phyloP scores from a whole-genome alignment of 257 asterid genomes.

The Plectranthus barbatus region DNA sequence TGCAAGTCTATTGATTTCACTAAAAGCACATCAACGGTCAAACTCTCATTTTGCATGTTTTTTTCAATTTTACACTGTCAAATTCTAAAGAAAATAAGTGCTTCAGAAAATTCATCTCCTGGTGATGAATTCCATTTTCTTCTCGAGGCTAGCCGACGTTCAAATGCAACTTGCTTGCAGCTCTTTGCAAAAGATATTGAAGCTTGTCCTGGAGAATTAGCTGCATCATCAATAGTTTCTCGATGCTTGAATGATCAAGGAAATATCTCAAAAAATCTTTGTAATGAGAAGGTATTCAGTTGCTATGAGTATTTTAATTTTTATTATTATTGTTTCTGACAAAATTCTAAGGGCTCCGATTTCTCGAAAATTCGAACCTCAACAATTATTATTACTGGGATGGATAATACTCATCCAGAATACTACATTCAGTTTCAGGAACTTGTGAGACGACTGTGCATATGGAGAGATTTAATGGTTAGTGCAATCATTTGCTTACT shows the following conservation, averaged over 20 bases:
- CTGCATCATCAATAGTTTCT: slow-evolving; percentile 73
- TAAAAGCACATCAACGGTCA: not conserved
- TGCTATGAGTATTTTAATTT: slow-evolving; percentile 5
- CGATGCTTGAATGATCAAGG: slow-evolving; percentile 67
- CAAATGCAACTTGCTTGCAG: slow-evolving; percentile 72
- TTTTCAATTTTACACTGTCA: slow-evolving; percentile 11
- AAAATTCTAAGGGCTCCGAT: too few species aligned
- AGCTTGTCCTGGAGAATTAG: slow-evolving; percentile 79
- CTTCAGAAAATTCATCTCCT: slow-evolving; percentile 75
- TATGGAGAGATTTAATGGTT: slow-evolving; percentile 98
- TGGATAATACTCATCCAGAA: slow-evolving; percentile 21
- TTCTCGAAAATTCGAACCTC: too few species aligned
- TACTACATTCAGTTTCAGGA: slow-evolving; percentile 66
- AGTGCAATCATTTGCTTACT: slow-evolving; percentile 29
- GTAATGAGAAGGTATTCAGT: slow-evolving; percentile 44
- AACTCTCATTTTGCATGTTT: not conserved
- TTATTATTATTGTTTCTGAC: not conserved
- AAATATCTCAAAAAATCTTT: slow-evolving; percentile 27
- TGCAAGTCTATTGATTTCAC: slow-evolving; percentile 2
- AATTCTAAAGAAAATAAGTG: slow-evolving; percentile 43
- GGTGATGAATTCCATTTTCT: slow-evolving; percentile 65
- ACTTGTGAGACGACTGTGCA: slow-evolving; percentile 62
- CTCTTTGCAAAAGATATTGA: slow-evolving; percentile 74
- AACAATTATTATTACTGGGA: not conserved
- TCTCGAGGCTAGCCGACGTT: slow-evolving; percentile 90